Base-by-base conservation (phyloP, 768 basidiomycete species). In the Lentinula sp. region DNA sequence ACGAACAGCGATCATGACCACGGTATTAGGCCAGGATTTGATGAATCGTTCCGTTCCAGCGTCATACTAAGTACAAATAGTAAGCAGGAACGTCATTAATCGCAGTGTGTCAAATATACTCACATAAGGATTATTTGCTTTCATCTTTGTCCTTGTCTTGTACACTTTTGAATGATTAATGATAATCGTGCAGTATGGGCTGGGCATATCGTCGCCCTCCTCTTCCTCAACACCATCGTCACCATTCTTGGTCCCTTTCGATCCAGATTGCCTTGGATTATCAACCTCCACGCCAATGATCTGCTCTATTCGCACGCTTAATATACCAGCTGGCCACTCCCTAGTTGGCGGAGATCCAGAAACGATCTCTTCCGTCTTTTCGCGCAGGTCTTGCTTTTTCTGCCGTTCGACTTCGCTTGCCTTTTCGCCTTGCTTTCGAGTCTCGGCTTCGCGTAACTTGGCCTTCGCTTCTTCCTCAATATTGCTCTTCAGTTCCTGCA, bases 31-130 rank as follows among this genome's bases (percentile, higher is more conserved):
- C 83, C 84, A 89, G 65, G 88, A 83, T 3, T 83, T 76, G 32
- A 89, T 74, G 70, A 89, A 89, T 34, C 80, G 76, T 70, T 93
- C 91, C 1, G 86, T 88, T 0, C 84, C 80, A 1, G 89, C 87
- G 50, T 79, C 76, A 68, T 79, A 85, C 80, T 81, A 32, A 5
- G 28, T 15, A 11, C n/a, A 18, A 37, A 8, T 42, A 43, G 9
- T 60, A 10, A 46, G 45, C 18, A 6, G 46, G 46, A 28, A 28
- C 28, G 28, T 28, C 28, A 40, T 13, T 28, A 28, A 10, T 46
- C 21, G 10, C 13, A 10, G 8, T 23, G 37, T 35, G 57, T 35
- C 10, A 37, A 53, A 43, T 28, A 56, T 37, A 72, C 77, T 65
- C 61, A 81, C 79, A 58, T 74, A 79, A 43, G 80, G 80, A 55